Conservation (phyloP, 768 basidiomycete species). For the Psilocybe subaeruginosa region DNA sequence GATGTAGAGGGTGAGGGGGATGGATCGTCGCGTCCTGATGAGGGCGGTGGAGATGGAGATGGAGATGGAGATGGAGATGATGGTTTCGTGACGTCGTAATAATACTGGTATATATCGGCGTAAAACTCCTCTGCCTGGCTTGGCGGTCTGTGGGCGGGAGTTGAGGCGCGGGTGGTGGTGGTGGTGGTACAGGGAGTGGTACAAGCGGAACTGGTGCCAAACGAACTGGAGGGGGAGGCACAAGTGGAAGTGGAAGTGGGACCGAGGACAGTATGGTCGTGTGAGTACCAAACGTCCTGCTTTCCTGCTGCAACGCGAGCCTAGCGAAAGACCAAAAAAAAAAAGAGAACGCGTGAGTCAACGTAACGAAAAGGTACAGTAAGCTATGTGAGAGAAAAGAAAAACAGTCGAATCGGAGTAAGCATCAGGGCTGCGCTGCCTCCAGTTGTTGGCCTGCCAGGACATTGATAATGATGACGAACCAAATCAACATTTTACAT, state of each 20-base stretch:
- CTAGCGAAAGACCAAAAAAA: constrained; percentile 15
- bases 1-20: background rate
- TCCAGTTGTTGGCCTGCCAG: background rate
- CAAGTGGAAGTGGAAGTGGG: background rate
- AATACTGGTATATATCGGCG: constrained; percentile 21
- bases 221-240: background rate
- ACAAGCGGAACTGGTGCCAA: background rate
- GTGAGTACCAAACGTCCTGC: constrained; percentile 1
- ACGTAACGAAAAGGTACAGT: background rate
- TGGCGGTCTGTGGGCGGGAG: background rate
- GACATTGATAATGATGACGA: background rate
- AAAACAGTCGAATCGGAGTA: background rate
- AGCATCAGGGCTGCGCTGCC: background rate
- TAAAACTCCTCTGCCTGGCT: constrained; percentile 13
- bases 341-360: constrained; percentile 22
- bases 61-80: background rate
- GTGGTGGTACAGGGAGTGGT: background rate
- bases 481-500: background rate
- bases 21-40: background rate
- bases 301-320: constrained; percentile 22
- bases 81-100: constrained; percentile 16
- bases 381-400: background rate
- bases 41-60: background rate
- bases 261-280: background rate
- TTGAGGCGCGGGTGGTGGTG: background rate